phyloP scores from a whole-genome alignment of 805 yeast genomes.

The Metschnikowia reukaufii region DNA sequence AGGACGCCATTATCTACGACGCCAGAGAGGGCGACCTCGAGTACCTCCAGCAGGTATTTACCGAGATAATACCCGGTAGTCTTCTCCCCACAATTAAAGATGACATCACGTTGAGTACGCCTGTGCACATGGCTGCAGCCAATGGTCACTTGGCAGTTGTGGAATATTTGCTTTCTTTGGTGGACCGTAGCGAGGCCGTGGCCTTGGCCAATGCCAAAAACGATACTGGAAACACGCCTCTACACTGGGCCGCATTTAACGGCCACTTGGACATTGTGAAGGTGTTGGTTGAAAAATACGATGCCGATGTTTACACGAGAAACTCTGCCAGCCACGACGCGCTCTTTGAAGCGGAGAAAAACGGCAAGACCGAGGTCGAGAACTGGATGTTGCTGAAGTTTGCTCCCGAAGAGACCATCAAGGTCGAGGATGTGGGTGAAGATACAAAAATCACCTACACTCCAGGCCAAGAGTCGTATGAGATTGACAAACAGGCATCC shows the following conservation, averaged over 20 bases:
- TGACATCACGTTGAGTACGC: constrained; percentile 63
- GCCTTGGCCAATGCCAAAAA: constrained; percentile 45
- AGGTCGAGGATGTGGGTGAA: constrained; percentile 42
- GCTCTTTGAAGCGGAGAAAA: constrained; percentile 85
- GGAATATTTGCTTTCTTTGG: constrained; percentile 52
- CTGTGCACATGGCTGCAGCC: constrained; percentile 94
- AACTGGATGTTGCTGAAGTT: constrained; percentile 72
- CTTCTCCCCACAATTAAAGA: constrained; percentile 52
- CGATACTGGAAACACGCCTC: constrained; percentile 86
- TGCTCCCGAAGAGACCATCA: constrained; percentile 58
- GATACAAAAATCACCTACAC: constrained; percentile 45
- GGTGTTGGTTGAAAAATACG: constrained; percentile 66
- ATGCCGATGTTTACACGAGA: constrained; percentile 78
- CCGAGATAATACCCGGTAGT: constrained; percentile 49
- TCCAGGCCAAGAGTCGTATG: constrained; percentile 45
- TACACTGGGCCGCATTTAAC: constrained; percentile 94
- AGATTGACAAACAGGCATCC: constrained; percentile 38
- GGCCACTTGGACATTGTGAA: constrained; percentile 77
- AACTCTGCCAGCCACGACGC: constrained; percentile 79
- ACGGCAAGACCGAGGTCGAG: constrained; percentile 72
- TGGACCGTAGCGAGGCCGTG: constrained; percentile 45
- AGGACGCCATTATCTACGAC: constrained; percentile 76
- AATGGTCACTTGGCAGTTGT: constrained; percentile 82
- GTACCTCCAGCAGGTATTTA: constrained; percentile 65
- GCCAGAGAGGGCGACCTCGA: constrained; percentile 89